These are phyloP conservation scores for Fusarium coicis DNA, from an alignment of 2,329 filamentous ascomycete genomes.

Conservation along the genomic window DNA sequence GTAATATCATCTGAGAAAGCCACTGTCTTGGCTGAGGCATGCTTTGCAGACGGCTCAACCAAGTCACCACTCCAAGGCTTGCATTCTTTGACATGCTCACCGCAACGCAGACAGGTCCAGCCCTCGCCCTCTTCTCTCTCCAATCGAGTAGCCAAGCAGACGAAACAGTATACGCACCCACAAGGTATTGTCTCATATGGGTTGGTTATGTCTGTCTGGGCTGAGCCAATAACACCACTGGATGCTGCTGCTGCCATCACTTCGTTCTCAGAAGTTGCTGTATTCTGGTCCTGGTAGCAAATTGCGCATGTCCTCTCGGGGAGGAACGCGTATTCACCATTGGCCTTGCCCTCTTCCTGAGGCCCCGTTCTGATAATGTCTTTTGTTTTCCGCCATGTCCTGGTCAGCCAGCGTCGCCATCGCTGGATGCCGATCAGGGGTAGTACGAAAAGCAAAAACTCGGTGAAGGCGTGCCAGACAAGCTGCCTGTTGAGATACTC, in stretches of 20 bases:
- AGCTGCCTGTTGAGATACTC: conserved; percentile 98
- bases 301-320: conserved; percentile 96
- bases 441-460: conserved; percentile 97
- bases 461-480: conserved; percentile 99
- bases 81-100: conserved; percentile 84
- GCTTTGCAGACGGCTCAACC: conserved; percentile 65
- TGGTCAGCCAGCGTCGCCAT: conserved; percentile 89
- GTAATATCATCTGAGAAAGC: conserved; percentile 69
- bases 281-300: conserved; percentile 93
- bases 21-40: conserved; percentile 64
- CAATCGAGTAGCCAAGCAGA: conserved; percentile 89
- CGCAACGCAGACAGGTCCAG: conserved; percentile 91
- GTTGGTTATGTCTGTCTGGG: conserved; percentile 94
- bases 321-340: conserved; percentile 83
- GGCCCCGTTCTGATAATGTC: conserved; percentile 65
- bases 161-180: conserved; percentile 94
- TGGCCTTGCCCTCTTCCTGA: conserved; percentile 62
- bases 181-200: conserved; percentile 93
- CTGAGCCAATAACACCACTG: conserved; percentile 85
- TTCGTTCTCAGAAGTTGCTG: conserved; percentile 77
- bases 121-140: conserved; percentile 95
- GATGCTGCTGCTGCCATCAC: conserved; percentile 76
- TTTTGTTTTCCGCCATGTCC: conserved; percentile 86
- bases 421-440: conserved; percentile 94
- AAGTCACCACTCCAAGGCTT: conserved; percentile 94